These are phyloP conservation scores for Fusarium sp. DNA, from an alignment of 2,329 filamentous ascomycete species.

Conservation along the genomic window DNA sequence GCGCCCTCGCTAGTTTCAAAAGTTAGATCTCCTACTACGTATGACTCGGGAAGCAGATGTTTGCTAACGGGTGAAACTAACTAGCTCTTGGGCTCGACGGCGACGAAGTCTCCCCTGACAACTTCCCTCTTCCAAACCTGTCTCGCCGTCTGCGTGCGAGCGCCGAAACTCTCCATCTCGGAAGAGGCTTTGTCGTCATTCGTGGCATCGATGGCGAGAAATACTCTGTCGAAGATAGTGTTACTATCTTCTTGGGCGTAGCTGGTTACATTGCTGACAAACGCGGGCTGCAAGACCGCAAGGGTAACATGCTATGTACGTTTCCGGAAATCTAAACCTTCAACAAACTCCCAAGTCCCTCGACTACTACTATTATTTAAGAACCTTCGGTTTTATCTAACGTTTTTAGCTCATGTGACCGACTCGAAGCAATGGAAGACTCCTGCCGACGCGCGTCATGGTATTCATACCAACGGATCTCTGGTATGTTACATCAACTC, in stretches of 20 bases:
- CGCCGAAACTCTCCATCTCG: slow-evolving; percentile 50
- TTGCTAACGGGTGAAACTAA: slow-evolving; percentile 16
- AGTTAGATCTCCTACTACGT: slow-evolving; percentile 19
- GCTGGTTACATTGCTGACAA: slow-evolving; percentile 64
- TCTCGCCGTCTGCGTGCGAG: slow-evolving; percentile 47
- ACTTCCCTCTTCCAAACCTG: slow-evolving; percentile 54
- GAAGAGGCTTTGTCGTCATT: slow-evolving; percentile 63
- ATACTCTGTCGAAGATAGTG: slow-evolving; percentile 63
- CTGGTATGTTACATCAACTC: slow-evolving; percentile 48
- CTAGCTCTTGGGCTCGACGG: slow-evolving; percentile 32
- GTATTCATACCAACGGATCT: slow-evolving; percentile 58
- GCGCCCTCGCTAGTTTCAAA: slow-evolving; percentile 43
- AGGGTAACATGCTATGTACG: slow-evolving; percentile 59
- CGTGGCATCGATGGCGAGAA: slow-evolving; percentile 59
- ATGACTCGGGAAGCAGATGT: not conserved
- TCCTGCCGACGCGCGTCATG: slow-evolving; percentile 56
- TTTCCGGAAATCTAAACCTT: slow-evolving; percentile 4
- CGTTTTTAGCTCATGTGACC: slow-evolving; percentile 56
- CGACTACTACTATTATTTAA: not conserved
- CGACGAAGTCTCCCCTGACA: slow-evolving; percentile 39
- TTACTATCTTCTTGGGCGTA: slow-evolving; percentile 65
- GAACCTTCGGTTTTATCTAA: slow-evolving; percentile 8
- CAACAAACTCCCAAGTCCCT: not conserved
- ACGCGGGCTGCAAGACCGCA: slow-evolving; percentile 60
- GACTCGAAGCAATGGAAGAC: slow-evolving; percentile 57